Evolutionary conservation across 331 rosid genomes (phyloP).

Genomic region (Acacia concinna): DNA sequence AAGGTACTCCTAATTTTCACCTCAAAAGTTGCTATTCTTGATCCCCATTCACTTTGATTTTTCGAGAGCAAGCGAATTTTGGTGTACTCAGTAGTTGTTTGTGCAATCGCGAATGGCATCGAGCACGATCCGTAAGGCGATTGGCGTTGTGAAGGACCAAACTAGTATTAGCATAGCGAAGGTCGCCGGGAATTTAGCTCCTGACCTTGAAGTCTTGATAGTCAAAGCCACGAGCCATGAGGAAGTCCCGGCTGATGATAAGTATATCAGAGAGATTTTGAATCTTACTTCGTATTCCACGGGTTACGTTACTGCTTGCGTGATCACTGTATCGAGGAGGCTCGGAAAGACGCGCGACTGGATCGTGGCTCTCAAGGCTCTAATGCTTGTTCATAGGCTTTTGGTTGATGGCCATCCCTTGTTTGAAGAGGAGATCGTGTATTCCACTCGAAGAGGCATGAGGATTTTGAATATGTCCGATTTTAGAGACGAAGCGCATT

Average conservation of each 20-base stretch:
- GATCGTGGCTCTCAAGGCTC: constrained; percentile 84
- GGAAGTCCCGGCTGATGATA: constrained; percentile 77
- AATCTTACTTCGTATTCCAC: constrained; percentile 56
- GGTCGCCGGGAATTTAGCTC: constrained; percentile 81
- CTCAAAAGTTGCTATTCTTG: background rate
- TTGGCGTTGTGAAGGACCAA: constrained; percentile 90
- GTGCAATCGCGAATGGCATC: constrained; percentile 51
- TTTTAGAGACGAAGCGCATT: constrained; percentile 80
- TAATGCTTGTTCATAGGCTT: constrained; percentile 79
- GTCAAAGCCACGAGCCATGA: constrained; percentile 88
- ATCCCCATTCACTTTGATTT: constrained; percentile 2
- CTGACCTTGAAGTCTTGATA: constrained; percentile 78
- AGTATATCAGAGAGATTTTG: constrained; percentile 62
- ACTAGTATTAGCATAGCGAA: constrained; percentile 92
- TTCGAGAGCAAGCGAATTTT: background rate
- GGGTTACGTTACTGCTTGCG: constrained; percentile 61
- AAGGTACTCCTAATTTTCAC: constrained; percentile 15
- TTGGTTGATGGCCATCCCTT: constrained; percentile 69
- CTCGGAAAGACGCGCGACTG: constrained; percentile 78
- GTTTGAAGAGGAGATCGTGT: constrained; percentile 69
- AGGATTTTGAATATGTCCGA: constrained; percentile 62
- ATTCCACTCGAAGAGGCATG: constrained; percentile 50
- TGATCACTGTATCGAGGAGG: constrained; percentile 62
- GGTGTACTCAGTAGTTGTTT: background rate
- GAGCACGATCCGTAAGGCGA: constrained; percentile 86